Evolutionary conservation across 2,329 filamentous ascomycete species (phyloP).

Genomic region (Aspergillus pseudoterreus): DNA sequence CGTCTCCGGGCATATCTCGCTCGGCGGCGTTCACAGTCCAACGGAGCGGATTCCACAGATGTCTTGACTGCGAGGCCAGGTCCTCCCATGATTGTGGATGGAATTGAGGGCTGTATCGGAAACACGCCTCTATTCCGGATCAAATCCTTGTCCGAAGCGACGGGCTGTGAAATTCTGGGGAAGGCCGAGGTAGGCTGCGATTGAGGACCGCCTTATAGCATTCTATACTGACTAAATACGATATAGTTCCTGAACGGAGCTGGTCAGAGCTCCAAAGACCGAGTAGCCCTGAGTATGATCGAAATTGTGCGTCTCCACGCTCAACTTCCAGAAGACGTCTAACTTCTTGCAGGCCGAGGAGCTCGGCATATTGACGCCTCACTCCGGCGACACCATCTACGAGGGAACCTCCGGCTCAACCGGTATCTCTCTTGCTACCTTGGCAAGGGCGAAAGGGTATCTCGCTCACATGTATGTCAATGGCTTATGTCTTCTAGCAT

Average conservation of each 20-base stretch:
- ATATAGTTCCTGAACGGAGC: conserved; percentile 81
- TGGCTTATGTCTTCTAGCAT: not conserved
- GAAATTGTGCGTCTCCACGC: conserved; percentile 44
- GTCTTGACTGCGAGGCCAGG: conserved; percentile 25
- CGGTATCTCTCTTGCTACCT: conserved; percentile 86
- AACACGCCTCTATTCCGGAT: conserved; percentile 88
- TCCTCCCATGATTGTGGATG: conserved; percentile 59
- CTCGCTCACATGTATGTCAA: conserved; percentile 70
- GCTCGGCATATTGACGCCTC: conserved; percentile 68
- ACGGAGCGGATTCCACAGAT: conserved; percentile 11
- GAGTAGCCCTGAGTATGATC: conserved; percentile 90
- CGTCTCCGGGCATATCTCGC: conserved; percentile 49
- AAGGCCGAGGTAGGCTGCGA: conserved; percentile 70
- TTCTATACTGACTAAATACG: not conserved
- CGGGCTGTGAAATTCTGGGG: conserved; percentile 82
- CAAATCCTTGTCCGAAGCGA: conserved; percentile 77
- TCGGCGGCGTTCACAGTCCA: conserved; percentile 26
- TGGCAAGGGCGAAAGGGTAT: conserved; percentile 85
- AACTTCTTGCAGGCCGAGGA: conserved; percentile 63
- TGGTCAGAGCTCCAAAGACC: conserved; percentile 89
- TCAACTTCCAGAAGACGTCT: not conserved
- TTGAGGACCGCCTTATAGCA: not conserved
- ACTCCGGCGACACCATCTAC: conserved; percentile 89
- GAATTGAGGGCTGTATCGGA: conserved; percentile 88
- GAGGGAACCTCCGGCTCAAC: conserved; percentile 97